Percentiles rank a stretch among this genome's conserved stretches.
These are phyloP conservation scores for Arthrinium phaeospermum DNA, from an alignment of 2,329 filamentous ascomycete species.

Conservation along the genomic window DNA sequence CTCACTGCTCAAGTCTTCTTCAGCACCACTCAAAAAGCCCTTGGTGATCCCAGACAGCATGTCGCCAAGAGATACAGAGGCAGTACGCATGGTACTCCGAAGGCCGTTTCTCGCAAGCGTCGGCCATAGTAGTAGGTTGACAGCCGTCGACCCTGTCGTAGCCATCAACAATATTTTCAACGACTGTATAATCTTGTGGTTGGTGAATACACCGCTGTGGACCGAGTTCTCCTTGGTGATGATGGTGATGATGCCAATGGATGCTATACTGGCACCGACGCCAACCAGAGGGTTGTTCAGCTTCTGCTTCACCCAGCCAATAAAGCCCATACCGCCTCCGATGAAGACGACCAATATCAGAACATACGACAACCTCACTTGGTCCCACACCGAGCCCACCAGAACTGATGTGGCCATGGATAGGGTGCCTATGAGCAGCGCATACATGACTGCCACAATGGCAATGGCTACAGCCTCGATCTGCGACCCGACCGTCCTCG, in stretches of 20 bases:
- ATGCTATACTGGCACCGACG: constrained; percentile 83
- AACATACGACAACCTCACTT: constrained; percentile 75
- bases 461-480: constrained; percentile 82
- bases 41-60: constrained; percentile 83
- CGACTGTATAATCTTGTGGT: constrained; percentile 81
- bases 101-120: constrained; percentile 77
- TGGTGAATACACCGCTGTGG: constrained; percentile 80
- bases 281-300: constrained; percentile 81
- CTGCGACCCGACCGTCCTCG: constrained; percentile 87
- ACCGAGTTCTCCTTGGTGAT: constrained; percentile 91
- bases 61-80: constrained; percentile 77
- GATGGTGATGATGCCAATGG: constrained; percentile 86
- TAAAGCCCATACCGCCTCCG: constrained; percentile 83
- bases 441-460: constrained; percentile 78
- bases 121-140: constrained; percentile 80
- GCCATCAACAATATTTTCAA: constrained; percentile 85
- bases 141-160: constrained; percentile 71
- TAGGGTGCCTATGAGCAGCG: constrained; percentile 74
- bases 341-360: constrained; percentile 84
- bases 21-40: constrained; percentile 82
- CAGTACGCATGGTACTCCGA: constrained; percentile 73
- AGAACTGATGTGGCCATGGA: constrained; percentile 90
- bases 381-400: constrained; percentile 70
- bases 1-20: constrained; percentile 74
- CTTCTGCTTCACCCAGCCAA: constrained; percentile 86